Base-by-base conservation (phyloP, 495 filamentous ascomycete species). In the Aspergillus conjunctus region DNA sequence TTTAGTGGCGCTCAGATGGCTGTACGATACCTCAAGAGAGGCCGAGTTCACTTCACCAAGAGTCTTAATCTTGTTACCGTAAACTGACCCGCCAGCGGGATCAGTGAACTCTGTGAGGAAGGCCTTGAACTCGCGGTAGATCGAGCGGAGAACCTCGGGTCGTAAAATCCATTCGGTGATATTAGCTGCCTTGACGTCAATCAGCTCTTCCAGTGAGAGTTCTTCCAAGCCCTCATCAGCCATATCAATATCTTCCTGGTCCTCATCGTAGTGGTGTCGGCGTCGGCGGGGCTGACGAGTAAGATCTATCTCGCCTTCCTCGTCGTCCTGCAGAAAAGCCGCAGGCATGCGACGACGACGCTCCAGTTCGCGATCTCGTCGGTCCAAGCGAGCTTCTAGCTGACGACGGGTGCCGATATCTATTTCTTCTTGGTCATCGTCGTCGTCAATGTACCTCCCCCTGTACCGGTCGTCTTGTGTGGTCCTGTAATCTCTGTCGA, bases 21-120 rank as follows among this genome's bases (percentile, higher is more conserved):
- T 89, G 73, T 95, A 99, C 12, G 92, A 97, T 30, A 99, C 92
- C 72, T 98, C 95, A 7, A 99, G 83, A 30, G 92, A 91, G 73
- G 97, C 95, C 32, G 92, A 91, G 73, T 99, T 99, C 64, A 96
- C 81, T 73, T 97, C 93, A 81, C 95, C 95, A 12, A 99, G 87
- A 0, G 90, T 96, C 58, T 91, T 87, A 59, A 98, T 92, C 60
- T 92, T 88, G 64, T 89, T 91, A 46, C 95, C 95, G 70, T 99
- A 99, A 22, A 98, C 92, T 0, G 95, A 99, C 5, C 83, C 87
- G 33, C 91, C 92, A 56, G 84, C 81, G 53, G 91, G 86, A 72
- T 98, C 93, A 21, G 86, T 96, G 71, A 94, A 98, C 71, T 97
- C 91, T 14, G 95, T 97, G 62, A 99, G 78, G 81, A 99, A 99